Base-by-base conservation (phyloP, 148 eudicot genomes). In the Vaccinium darrowii region DNA sequence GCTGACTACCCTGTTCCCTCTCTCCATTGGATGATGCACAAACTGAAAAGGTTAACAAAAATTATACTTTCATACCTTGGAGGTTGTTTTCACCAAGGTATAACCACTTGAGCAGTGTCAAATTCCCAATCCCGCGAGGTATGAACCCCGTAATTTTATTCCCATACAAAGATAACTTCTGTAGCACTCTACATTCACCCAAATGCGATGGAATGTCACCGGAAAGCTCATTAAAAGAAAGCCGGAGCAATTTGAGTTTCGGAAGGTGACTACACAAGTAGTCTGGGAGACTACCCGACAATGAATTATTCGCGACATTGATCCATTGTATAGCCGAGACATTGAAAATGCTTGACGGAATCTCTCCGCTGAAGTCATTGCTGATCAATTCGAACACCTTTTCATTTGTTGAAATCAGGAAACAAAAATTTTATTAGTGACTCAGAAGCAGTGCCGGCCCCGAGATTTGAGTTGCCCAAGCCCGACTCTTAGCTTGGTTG, bases 321-420 rank as follows among this genome's bases (percentile, higher is more conserved):
- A 65, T 65, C 10, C 0, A 1, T 65, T 25, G 72, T 2, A 65
- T 0, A 7, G 72, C 23, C 27, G 72, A 65, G 33, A 65, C n/a
- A 10, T 65, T 65, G 72, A 65, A 65, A 10, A 65, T 8, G 72
- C 13, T 8, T n/a, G 36, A 2, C 3, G 9, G 72, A 65, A 65
- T n/a, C 30, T n/a, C 72, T 25, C 72, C 72, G 8, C 72, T 65
- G 72, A 84, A 72, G 75, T 18, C 54, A 78, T 84, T 85, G 23
- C 2, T 0, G 6, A 0, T 0, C 65, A 60, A 18, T n/a, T 60
- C 23, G 23, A 60, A n/a, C n/a, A n/a, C n/a, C n/a, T n/a, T n/a
- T 60, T 5, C n/a, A 19, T 5, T 60, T 60, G n/a, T 14, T 3
- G 18, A 54, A 19, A 60, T 60, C 8, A 19, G 18, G 8, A 60